These are phyloP conservation scores for Picea glauca DNA, from an alignment of 75 land plant genomes.

Conservation along the genomic window DNA sequence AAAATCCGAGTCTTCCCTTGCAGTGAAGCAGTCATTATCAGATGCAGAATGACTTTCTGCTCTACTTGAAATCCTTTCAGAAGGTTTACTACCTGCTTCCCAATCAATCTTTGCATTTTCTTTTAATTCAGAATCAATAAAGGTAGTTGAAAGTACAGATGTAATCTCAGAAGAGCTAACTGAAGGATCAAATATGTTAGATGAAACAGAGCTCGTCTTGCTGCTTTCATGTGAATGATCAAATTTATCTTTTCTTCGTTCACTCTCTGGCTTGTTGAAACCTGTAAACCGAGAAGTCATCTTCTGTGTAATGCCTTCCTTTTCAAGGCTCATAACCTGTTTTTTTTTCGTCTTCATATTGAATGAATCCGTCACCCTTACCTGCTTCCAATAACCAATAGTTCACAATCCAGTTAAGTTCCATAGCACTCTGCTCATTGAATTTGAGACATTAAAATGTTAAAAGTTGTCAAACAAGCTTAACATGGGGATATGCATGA, in stretches of 20 bases:
- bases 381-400: neutral
- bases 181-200: neutral
- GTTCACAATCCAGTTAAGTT: neutral
- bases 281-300: neutral
- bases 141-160: constrained; percentile 1
- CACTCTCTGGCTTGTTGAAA: neutral
- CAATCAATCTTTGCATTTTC: neutral
- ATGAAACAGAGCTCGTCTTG: neutral
- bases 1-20: constrained; percentile 10
- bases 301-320: neutral
- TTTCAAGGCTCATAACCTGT: neutral
- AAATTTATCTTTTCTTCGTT: constrained; percentile 3
- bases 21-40: constrained; percentile 16
- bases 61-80: constrained; percentile 4
- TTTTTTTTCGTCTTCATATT: neutral
- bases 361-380: constrained; percentile 10
- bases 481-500: neutral
- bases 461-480: neutral
- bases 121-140: neutral
- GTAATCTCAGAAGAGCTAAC: neutral
- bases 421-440: neutral
- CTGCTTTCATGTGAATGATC: neutral
- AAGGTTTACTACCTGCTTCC: neutral
- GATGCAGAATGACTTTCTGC: constrained; percentile 8
- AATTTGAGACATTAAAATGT: neutral